A percentile compares a stretch with the other conserved stretches of the same genome.
phyloP scores from a whole-genome alignment of 1,284 basidiomycete species.

The Pseudomicrostroma phylloplanum region DNA sequence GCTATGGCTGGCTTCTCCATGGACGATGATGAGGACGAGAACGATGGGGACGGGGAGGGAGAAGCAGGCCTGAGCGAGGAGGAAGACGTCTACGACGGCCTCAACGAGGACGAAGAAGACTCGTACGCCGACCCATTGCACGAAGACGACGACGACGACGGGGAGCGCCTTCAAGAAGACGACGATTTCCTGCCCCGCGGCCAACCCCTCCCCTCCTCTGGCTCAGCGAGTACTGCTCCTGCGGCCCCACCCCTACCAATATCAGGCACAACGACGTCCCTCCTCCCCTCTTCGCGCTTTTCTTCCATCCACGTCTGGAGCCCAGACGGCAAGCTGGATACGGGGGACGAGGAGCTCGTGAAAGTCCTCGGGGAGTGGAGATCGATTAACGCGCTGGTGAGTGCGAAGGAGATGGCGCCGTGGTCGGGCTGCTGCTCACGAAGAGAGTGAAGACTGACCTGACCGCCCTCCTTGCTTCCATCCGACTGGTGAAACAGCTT shows the following conservation, averaged over 20 bases:
- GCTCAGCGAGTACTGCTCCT: no score
- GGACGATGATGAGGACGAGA: neutral
- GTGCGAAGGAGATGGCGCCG: neutral
- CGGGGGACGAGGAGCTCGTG: constrained; percentile 1
- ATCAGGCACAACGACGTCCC: no score
- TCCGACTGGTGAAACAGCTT: no score
- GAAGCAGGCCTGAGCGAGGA: neutral
- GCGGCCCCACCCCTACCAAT: no score
- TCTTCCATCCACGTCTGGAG: neutral
- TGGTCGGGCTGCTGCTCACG: no score
- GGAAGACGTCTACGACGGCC: neutral
- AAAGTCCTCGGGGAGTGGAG: neutral
- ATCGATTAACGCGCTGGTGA: constrained; percentile 1
- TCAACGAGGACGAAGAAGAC: no score
- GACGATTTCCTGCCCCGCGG: neutral
- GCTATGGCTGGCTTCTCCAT: constrained; percentile 3
- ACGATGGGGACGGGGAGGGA: neutral
- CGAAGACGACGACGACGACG: neutral
- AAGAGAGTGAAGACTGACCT: no score
- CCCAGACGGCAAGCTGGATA: neutral
- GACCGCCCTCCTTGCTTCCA: no score
- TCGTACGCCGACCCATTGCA: neutral
- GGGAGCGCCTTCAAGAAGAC: neutral
- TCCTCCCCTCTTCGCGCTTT: neutral
- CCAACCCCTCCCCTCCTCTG: no score